Evolutionary conservation across 2,329 filamentous ascomycete species (phyloP).

Genomic region (Endothia cerciana): DNA sequence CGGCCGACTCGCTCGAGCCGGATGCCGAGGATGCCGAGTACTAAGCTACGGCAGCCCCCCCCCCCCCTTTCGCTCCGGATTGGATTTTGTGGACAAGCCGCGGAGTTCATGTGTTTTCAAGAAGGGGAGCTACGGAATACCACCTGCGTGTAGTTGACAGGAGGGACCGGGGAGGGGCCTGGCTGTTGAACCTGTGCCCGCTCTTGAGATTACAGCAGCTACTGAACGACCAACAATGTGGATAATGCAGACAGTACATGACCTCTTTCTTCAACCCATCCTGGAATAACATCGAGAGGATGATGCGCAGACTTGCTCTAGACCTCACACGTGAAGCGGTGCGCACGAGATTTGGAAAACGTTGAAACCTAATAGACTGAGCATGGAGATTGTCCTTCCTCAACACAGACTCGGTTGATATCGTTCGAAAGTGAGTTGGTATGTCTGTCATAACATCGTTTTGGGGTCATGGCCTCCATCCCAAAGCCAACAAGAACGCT

Average conservation of each 20-base stretch:
- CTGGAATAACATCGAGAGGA: slow-evolving; percentile 16
- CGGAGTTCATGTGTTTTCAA: slow-evolving; percentile 16
- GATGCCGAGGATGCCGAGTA: slow-evolving; percentile 77
- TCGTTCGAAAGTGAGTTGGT: neutral
- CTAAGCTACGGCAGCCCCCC: slow-evolving; percentile 51
- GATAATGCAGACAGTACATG: neutral
- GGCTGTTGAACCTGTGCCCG: neutral
- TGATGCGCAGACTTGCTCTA: neutral
- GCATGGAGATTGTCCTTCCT: neutral
- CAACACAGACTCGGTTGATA: neutral
- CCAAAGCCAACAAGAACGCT: neutral
- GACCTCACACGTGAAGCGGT: neutral
- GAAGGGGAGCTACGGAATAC: slow-evolving; percentile 23
- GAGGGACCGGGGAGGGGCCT: neutral
- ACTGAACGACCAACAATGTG: slow-evolving; percentile 1
- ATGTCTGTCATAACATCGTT: neutral
- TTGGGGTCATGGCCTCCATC: neutral
- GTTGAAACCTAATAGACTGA: neutral
- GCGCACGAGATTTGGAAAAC: neutral
- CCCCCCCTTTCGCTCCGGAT: neutral
- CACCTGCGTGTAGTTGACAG: slow-evolving; percentile 23
- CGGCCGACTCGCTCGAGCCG: slow-evolving; percentile 69
- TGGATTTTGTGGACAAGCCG: slow-evolving; percentile 19
- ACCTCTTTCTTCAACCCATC: neutral
- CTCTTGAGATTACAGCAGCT: neutral